Evolutionary conservation across 2,329 filamentous ascomycete species (phyloP).

Genomic region (Alternaria sp.): DNA sequence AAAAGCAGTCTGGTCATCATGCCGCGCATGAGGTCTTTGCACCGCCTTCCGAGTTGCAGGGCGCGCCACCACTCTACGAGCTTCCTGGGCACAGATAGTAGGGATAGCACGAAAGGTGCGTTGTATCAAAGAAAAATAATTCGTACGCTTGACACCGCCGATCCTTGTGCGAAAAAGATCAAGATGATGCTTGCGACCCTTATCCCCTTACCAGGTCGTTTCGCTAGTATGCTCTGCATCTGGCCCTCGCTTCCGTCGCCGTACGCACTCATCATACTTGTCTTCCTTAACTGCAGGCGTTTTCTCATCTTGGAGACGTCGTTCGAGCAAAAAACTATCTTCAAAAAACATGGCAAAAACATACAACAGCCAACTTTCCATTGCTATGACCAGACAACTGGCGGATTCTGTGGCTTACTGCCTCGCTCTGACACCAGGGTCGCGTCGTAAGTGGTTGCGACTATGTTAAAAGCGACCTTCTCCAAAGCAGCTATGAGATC

Average conservation of each 20-base stretch:
- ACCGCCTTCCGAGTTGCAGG: neutral
- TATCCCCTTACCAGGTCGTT: neutral
- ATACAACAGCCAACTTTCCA: neutral
- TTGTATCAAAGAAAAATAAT: neutral
- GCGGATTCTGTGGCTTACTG: neutral
- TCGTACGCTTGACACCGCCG: neutral
- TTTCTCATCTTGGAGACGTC: too few species aligned
- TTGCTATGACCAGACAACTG: neutral
- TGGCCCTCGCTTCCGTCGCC: too few species aligned
- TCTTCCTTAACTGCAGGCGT: too few species aligned
- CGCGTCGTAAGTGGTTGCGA: neutral
- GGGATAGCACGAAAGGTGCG: accelerated
- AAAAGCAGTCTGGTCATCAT: neutral
- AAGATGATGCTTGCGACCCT: neutral
- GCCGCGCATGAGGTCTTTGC: neutral
- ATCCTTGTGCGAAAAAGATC: neutral
- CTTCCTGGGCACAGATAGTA: neutral
- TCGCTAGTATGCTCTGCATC: neutral
- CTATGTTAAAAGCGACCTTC: neutral
- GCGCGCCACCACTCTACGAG: neutral
- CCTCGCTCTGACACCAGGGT: neutral
- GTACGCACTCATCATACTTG: too few species aligned
- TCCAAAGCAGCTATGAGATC: too few species aligned
- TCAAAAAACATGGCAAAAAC: too few species aligned
- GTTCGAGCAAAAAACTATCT: too few species aligned